These are phyloP conservation scores for Citrus medica DNA, from an alignment of 345 rosid species.

Conservation along the genomic window DNA sequence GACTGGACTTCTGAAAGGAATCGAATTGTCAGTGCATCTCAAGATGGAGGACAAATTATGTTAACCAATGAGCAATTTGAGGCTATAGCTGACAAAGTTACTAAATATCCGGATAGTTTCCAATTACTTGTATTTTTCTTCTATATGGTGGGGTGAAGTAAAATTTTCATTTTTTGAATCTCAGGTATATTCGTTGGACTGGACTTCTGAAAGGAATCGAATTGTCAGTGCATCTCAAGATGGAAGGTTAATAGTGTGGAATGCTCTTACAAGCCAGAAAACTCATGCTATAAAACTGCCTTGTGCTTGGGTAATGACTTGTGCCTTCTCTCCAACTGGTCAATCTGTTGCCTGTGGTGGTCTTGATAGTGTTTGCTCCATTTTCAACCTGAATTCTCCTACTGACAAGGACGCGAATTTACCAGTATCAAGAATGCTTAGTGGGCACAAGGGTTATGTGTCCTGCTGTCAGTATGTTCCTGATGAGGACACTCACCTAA, in stretches of 20 bases:
- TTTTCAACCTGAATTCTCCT: conserved; percentile 82
- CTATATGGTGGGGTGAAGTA: neutral
- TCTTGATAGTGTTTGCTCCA: conserved; percentile 88
- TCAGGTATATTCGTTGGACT: conserved; percentile 89
- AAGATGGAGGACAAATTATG: too few species aligned
- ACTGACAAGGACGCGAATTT: conserved; percentile 80
- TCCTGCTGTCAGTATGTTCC: conserved; percentile 95
- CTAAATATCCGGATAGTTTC: neutral
- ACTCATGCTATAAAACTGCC: conserved; percentile 94
- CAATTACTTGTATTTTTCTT: neutral
- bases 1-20: conserved; percentile 92
- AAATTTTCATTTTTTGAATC: conserved; percentile 5
- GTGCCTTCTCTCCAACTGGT: conserved; percentile 93
- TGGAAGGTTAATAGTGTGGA: conserved; percentile 93
- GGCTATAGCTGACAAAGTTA: neutral
- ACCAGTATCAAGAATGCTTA: conserved; percentile 75
- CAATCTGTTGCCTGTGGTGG: conserved; percentile 98
- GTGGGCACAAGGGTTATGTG: conserved; percentile 91
- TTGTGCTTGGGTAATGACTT: conserved; percentile 98
- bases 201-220: conserved; percentile 84
- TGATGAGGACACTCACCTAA: conserved; percentile 77
- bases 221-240: conserved; percentile 98
- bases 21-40: conserved; percentile 92
- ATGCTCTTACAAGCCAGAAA: conserved; percentile 95
- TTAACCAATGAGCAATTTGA: neutral